A percentile compares a stretch with the other conserved stretches of the same genome.
Evolutionary conservation across 2,329 filamentous ascomycete genomes (phyloP).

Genomic region (Xylariaceae sp.): DNA sequence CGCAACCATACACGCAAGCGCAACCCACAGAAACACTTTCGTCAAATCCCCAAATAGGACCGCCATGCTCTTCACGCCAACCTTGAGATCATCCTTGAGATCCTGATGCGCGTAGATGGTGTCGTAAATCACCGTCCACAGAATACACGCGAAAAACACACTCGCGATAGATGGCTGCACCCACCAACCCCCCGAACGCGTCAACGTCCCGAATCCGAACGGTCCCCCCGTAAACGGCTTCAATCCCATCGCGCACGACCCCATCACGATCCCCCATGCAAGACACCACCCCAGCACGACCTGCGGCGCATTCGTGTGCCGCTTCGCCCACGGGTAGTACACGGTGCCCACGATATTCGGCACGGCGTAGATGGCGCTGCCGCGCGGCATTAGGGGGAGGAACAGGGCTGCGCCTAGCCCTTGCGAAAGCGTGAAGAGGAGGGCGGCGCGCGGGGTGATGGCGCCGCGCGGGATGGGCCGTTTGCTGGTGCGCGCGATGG

Average conservation of each 20-base stretch:
- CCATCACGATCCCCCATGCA: constrained; percentile 32
- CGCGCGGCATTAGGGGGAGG: constrained; percentile 23
- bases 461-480: constrained; percentile 35
- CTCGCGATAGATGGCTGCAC: constrained; percentile 23
- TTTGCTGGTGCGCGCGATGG: constrained; percentile 29
- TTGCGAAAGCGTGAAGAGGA: constrained; percentile 30
- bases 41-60: constrained; percentile 28
- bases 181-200: constrained; percentile 13
- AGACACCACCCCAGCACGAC: constrained; percentile 34
- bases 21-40: constrained; percentile 25
- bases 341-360: constrained; percentile 27
- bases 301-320: constrained; percentile 34
- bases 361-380: constrained; percentile 25
- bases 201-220: constrained; percentile 15
- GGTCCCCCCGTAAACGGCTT: constrained; percentile 24
- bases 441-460: constrained; percentile 27
- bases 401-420: constrained; percentile 24
- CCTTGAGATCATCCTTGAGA: constrained; percentile 30
- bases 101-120: constrained; percentile 37
- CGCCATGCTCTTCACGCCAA: constrained; percentile 33
- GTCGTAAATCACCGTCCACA: constrained; percentile 35
- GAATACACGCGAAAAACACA: constrained; percentile 28
- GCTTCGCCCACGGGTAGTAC: constrained; percentile 35
- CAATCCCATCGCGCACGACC: constrained; percentile 26
- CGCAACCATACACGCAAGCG: constrained; percentile 24